phyloP scores from a whole-genome alignment of 371 early-diverging fungal genomes.

The Conidiobolus incongruus region DNA sequence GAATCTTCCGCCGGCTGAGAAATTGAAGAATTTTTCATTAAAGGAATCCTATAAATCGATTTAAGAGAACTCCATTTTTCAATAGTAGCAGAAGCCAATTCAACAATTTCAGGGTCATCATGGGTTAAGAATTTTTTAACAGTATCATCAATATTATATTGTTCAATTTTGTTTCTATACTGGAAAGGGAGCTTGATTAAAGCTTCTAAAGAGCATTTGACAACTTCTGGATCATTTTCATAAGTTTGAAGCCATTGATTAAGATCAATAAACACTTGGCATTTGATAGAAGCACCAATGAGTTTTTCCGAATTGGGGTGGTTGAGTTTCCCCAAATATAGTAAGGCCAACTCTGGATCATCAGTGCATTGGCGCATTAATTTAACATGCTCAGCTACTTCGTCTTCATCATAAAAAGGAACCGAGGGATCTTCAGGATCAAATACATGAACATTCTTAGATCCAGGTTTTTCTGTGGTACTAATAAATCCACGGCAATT shows the following conservation, averaged over 20 bases:
- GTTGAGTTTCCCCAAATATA: slow-evolving; percentile 15
- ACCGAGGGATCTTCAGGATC: slow-evolving; percentile 14
- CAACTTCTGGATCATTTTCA: neutral
- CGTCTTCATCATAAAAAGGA: slow-evolving; percentile 16
- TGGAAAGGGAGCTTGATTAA: neutral
- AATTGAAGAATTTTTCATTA: too few relatives aligned
- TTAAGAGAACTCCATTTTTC: too few relatives aligned
- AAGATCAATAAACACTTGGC: neutral
- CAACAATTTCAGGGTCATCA: too few relatives aligned
- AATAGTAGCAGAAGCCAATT: too few relatives aligned
- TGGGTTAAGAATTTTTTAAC: too few relatives aligned
- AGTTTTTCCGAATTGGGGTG: neutral
- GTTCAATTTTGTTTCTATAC: slow-evolving; percentile 1
- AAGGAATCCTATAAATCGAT: too few relatives aligned
- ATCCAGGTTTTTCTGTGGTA: slow-evolving; percentile 21
- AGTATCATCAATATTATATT: too few relatives aligned
- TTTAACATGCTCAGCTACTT: slow-evolving; percentile 27
- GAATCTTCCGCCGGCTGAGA: too few relatives aligned
- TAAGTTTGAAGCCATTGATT: neutral
- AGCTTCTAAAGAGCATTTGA: neutral
- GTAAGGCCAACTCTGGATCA: slow-evolving; percentile 21
- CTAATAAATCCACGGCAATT: slow-evolving; percentile 85
- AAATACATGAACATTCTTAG: slow-evolving; percentile 6
- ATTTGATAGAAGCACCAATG: slow-evolving; percentile 3
- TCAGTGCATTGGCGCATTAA: slow-evolving; percentile 33